Evolutionary conservation across 2,329 filamentous ascomycete species (phyloP).

Genomic region (Hypomyces rosellus): DNA sequence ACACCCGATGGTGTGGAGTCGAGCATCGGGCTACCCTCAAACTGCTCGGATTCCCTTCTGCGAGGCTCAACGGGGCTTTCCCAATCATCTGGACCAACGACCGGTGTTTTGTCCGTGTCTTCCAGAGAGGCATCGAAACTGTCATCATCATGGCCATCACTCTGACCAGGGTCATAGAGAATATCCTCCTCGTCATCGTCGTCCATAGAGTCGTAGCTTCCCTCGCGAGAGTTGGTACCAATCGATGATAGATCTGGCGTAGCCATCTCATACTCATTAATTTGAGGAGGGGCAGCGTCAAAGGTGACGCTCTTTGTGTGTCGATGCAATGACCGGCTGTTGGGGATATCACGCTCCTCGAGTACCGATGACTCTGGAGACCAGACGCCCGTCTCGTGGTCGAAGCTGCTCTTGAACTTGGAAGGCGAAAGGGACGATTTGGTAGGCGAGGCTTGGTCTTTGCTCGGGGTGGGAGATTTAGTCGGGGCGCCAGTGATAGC

Average conservation of each 20-base stretch:
- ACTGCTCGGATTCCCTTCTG: slow-evolving; percentile 31
- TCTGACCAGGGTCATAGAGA: slow-evolving; percentile 47
- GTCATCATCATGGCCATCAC: slow-evolving; percentile 60
- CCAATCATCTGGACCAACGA: slow-evolving; percentile 97
- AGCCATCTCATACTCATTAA: slow-evolving; percentile 98
- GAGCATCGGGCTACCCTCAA: slow-evolving; percentile 64
- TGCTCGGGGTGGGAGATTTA: slow-evolving; percentile 52
- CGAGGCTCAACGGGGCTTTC: slow-evolving; percentile 44
- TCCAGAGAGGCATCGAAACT: slow-evolving; percentile 95
- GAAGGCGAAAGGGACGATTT: slow-evolving; percentile 79
- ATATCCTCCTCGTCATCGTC: slow-evolving; percentile 63
- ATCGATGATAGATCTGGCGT: slow-evolving; percentile 94
- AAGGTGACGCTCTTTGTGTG: slow-evolving; percentile 98
- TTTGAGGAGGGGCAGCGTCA: slow-evolving; percentile 82
- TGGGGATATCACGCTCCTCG: slow-evolving; percentile 55
- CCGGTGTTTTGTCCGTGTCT: slow-evolving; percentile 93
- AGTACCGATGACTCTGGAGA: slow-evolving; percentile 57
- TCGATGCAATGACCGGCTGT: slow-evolving; percentile 65
- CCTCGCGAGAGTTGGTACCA: slow-evolving; percentile 82
- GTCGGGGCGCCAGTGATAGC: slow-evolving; percentile 12
- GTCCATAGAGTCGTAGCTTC: slow-evolving; percentile 83
- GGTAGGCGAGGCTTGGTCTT: slow-evolving; percentile 68
- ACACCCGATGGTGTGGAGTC: slow-evolving; percentile 39
- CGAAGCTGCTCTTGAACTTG: slow-evolving; percentile 61
- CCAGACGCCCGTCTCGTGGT: slow-evolving; percentile 62